phyloP scores from a whole-genome alignment of 768 basidiomycete genomes.

The Lactarius indigo region DNA sequence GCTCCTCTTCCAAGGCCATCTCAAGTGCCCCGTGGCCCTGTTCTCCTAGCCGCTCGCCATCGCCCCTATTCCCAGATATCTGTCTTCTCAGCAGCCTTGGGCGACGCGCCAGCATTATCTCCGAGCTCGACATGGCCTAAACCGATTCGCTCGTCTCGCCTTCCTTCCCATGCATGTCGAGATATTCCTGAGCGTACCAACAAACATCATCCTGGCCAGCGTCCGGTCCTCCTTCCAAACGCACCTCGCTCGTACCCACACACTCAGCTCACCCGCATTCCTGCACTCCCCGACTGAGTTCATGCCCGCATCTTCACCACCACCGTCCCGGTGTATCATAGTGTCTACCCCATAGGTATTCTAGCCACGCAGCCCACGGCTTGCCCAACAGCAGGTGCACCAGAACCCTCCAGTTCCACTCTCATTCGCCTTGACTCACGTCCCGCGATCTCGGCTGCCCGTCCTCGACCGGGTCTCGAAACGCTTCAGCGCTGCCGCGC shows the following conservation, averaged over 20 bases:
- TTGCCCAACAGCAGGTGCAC: too few relatives aligned
- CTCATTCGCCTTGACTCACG: too few relatives aligned
- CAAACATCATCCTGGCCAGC: neutral
- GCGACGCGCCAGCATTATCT: conserved; percentile 23
- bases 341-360: neutral
- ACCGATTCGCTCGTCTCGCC: conserved; percentile 1
- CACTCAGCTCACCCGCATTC: conserved; percentile 18
- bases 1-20: too few relatives aligned
- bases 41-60: conserved; percentile 22
- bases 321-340: neutral
- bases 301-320: neutral
- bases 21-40: too few relatives aligned
- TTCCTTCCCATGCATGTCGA: neutral
- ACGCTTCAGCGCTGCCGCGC: conserved; percentile 28
- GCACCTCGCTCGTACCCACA: conserved; percentile 7
- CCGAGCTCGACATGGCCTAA: neutral
- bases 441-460: too few relatives aligned
- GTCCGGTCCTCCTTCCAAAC: neutral
- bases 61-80: conserved; percentile 25
- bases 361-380: conserved; percentile 2
- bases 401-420: too few relatives aligned
- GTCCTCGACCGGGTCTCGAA: too few relatives aligned
- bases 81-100: too few relatives aligned
- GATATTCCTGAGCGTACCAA: neutral
- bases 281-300: neutral